A percentile compares a stretch with the other conserved stretches of the same genome.
Evolutionary conservation across 345 rosid genomes (phyloP).

Genomic region (Geranium brycei): DNA sequence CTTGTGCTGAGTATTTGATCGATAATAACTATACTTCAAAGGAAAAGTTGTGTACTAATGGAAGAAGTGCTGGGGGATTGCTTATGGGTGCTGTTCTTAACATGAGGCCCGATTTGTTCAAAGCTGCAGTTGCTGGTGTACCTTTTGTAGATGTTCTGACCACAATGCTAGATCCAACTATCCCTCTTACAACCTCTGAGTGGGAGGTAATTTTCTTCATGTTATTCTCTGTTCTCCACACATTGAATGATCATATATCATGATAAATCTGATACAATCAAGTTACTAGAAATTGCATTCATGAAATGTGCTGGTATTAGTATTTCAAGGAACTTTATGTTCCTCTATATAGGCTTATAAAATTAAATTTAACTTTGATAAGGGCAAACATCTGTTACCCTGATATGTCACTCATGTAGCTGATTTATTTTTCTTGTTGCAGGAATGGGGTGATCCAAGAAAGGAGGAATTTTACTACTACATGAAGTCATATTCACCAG

Average conservation of each 20-base stretch:
- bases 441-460: slow-evolving; percentile 18
- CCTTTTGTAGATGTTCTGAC: slow-evolving; percentile 92
- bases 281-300: neutral
- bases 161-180: slow-evolving; percentile 91
- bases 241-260: no score
- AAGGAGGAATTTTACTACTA: slow-evolving; percentile 71
- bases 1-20: slow-evolving; percentile 66
- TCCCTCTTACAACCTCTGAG: slow-evolving; percentile 93
- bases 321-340: neutral
- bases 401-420: neutral
- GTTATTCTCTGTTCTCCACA: neutral
- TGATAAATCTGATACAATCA: neutral
- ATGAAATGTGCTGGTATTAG: neutral
- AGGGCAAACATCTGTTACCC: neutral
- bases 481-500: slow-evolving; percentile 94
- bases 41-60: slow-evolving; percentile 72
- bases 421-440: slow-evolving; percentile 13
- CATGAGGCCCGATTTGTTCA: slow-evolving; percentile 94
- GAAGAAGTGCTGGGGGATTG: slow-evolving; percentile 96
- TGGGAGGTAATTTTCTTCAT: slow-evolving; percentile 61
- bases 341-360: neutral
- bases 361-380: neutral
- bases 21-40: slow-evolving; percentile 55
- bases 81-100: slow-evolving; percentile 88
- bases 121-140: slow-evolving; percentile 80